Base-by-base conservation (phyloP, 208 protist genomes). In the Perkinsela sp. region DNA sequence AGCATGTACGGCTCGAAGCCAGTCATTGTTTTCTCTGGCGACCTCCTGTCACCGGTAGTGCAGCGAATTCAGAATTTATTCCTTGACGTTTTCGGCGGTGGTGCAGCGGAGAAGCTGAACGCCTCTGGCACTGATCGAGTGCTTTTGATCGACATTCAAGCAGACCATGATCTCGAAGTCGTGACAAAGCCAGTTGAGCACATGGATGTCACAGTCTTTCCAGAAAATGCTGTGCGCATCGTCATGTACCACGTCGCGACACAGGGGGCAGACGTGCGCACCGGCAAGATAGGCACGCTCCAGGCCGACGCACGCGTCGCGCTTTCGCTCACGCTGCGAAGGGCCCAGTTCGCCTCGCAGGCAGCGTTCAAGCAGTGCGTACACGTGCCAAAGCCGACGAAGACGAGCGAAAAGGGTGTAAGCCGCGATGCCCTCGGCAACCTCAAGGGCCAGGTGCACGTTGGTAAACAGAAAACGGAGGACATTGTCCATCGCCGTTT, bases 21-120 rank as follows among this genome's bases (percentile, higher is more conserved):
- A 0, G 83, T 89, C 66, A 83, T 92, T 72, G 77, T 89, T 1
- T 92, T 92, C 75, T 80, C 89, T 31, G 78, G 74, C 67, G 79
- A 90, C 71, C 90, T 90, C 70, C 71, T 32, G 1, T 75, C 76
- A 90, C 32, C 83, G 82, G 1, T 73, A 75, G 1, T 88, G 90
- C 31, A 29, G 30, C 79, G 87, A 0, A 71, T 92, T 0, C 85
- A 89, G 69, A 92, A 80, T 68, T 72, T 92, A 2, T 72, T 92
- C 28, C 70, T 86, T 29, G 87, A 92, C 73, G 85, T 83, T 69
- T 92, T 92, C 71, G 78, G 83, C 32, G 87, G 87, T 28, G 74
- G 76, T 66, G 79, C 76, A 67, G 82, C 85, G 28, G 32, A 32
- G 15, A 79, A 82, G 31, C 79, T 92, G 29, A 77, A 77, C 69